A percentile compares a stretch with the other conserved stretches of the same genome.
These are phyloP conservation scores for Rhodotorula sp. DNA, from an alignment of 1,284 basidiomycete species.

Conservation along the genomic window DNA sequence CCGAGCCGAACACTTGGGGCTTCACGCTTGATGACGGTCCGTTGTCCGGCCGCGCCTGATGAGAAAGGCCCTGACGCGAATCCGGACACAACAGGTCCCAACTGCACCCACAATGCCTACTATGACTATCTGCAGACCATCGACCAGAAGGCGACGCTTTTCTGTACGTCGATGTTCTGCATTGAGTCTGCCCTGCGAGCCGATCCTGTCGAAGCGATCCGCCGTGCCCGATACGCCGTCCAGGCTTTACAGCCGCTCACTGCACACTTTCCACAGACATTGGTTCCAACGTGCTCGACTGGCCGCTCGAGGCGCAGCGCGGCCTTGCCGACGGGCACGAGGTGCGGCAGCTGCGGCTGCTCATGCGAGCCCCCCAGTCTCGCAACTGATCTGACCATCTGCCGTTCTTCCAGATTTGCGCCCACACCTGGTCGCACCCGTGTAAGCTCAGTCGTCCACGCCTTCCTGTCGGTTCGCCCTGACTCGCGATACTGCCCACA, in stretches of 20 bases:
- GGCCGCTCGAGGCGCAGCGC: conserved; percentile 58
- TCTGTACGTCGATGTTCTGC: conserved; percentile 16
- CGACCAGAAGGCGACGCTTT: conserved; percentile 57
- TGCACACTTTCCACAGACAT: conserved; percentile 11
- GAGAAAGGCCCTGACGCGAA: too few species aligned
- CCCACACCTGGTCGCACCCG: conserved; percentile 22
- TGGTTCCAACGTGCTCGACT: conserved; percentile 49
- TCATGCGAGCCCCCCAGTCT: background rate
- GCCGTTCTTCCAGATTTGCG: background rate
- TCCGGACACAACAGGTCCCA: conserved; percentile 29
- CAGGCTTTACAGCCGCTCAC: background rate
- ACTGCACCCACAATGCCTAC: conserved; percentile 49
- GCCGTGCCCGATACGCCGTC: background rate
- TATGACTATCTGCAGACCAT: conserved; percentile 56
- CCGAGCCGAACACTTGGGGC: conserved; percentile 58
- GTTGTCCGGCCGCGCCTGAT: too few species aligned
- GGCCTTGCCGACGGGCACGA: conserved; percentile 54
- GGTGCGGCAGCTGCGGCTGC: background rate
- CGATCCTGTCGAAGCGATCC: too few species aligned
- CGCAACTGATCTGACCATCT: too few species aligned
- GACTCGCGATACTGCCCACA: background rate
- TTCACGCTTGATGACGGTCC: conserved; percentile 57
- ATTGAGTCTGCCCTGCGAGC: background rate
- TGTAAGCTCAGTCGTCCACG: background rate
- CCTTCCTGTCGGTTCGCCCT: background rate